Evolutionary conservation across 768 basidiomycete species (phyloP), one percentile per base, ranked within the genome.

Genomic region (Amanita rubescens): DNA sequence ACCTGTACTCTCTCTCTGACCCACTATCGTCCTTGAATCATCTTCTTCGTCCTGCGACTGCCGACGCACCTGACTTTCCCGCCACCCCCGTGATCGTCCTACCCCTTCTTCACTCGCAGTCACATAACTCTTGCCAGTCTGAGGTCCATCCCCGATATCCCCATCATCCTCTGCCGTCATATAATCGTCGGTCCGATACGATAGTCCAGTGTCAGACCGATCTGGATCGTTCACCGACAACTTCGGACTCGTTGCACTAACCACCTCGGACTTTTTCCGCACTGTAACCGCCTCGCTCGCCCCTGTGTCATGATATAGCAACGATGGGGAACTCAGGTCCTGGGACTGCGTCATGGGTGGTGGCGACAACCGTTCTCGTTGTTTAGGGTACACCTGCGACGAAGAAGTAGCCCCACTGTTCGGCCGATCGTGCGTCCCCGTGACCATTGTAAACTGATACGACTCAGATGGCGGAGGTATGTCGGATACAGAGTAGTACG

Each of bases 401-500:
- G 65, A 65, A 5, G 68, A 48, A 54, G 71, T 72, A 33, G 72
- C 62, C 51, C 73, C 65, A 43, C 70, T 67, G 59, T 66, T 75
- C 41, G 74, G 73, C 25, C 68, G 72, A 50, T 64, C n/a, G n/a
- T n/a, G n/a, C n/a, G n/a, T n/a, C n/a, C n/a, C 74, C 32, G 71
- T 75, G 4, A 76, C 62, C 55, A 69, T 61, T 1, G 80, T 59
- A 51, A 72, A 73, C 49, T 65, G 71, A 62, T 77, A 78, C 53
- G 72, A 79, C 39, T 80, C 62, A 0, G 85, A 85, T 11, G 81
- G 74, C 3, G 72, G 61, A 1, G 86, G 83, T 22, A 89, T 71
- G 35, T 86, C 82, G 4, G 77, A 85, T 5, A 73, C 78, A 17
- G 87, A 85, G 63, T 90, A 89, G 60, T 85, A 87, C 15, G 88